These are phyloP conservation scores for Xylaria bambusicola DNA, from an alignment of 495 filamentous ascomycete genomes.

Conservation along the genomic window DNA sequence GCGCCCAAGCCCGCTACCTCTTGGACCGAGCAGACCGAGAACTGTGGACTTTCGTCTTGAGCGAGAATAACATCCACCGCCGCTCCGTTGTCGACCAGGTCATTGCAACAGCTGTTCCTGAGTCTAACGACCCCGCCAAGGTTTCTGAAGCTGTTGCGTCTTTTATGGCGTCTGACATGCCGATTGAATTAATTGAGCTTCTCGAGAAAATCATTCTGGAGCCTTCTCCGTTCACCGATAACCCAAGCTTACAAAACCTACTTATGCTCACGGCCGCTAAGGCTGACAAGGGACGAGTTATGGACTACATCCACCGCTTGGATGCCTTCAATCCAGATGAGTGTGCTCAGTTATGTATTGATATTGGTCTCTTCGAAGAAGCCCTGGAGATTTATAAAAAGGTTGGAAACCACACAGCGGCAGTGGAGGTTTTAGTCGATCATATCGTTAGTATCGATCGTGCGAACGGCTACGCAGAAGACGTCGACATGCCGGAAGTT, in stretches of 20 bases:
- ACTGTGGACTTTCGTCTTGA: conserved; percentile 93
- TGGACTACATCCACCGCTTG: conserved; percentile 95
- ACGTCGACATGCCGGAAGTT: conserved; percentile 93
- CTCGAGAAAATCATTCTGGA: conserved; percentile 99
- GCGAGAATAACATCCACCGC: conserved; percentile 91
- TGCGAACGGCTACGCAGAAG: conserved; percentile 94
- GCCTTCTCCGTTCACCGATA: conserved; percentile 96
- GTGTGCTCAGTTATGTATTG: conserved; percentile 90
- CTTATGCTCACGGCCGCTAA: conserved; percentile 97
- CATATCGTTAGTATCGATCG: conserved; percentile 98
- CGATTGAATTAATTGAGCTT: conserved; percentile 92
- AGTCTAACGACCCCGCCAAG: conserved; percentile 90
- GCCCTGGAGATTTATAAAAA: conserved; percentile 99
- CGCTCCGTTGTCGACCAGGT: conserved; percentile 95
- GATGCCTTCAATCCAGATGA: conserved; percentile 88
- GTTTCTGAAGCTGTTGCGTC: conserved; percentile 93
- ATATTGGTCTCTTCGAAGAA: conserved; percentile 93
- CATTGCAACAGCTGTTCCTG: conserved; percentile 93
- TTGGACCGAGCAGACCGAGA: conserved; percentile 86
- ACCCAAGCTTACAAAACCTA: conserved; percentile 92
- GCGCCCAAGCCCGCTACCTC: conserved; percentile 92
- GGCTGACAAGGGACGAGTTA: conserved; percentile 90
- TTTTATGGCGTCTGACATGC: conserved; percentile 87
- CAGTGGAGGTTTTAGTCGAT: conserved; percentile 91
- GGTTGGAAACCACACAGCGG: conserved; percentile 81